Base-by-base conservation (phyloP, 2,329 filamentous ascomycete genomes). In the Trichoderma sp. region DNA sequence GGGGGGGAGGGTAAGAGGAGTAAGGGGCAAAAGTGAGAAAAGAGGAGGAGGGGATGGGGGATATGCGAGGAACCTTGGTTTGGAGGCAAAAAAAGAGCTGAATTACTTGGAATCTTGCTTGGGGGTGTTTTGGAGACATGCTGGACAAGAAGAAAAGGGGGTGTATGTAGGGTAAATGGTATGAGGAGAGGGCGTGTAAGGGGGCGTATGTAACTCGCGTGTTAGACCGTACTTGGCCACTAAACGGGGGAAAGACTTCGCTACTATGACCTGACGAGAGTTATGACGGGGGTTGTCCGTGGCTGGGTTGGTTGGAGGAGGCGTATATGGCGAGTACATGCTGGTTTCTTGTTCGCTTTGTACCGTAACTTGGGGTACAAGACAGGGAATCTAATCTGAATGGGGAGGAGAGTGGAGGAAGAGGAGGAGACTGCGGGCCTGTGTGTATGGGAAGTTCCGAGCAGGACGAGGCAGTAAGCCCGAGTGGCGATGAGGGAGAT, bases 41-140 rank as follows among this genome's bases (percentile, higher is more conserved):
- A 33, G 8, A 18, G 21, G 31, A 59, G n/a, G 8, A 18, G n/a
- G 31, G 11, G 31, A 33, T 3, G 53, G 50, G 67, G 24, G 2
- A 29, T 66, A 66, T 66, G 63, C 63, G 63, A 71, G 67, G 67
- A n/a, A 71, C 67, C 53, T 71, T 71, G 53, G 53, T 21, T 71
- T 60, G 67, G 67, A 60, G 50, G 50, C 31, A 14, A 71, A 69
- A 59, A 33, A 11, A 1, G 27, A 21, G 31, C 27, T 9, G 18
- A 6, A 6, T 56, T 56, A 21, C 31, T 60, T 38, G 29, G 24
- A 12, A 35, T 33, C 31, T 14, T 56, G 29, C 9, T 56, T 68
- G 45, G 41, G 45, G 65, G 29, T 33, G 64, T 50, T 33, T 31
- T 67, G 64, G 64, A 67, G 38, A 50, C 14, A 9, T 14, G 18